Evolutionary conservation across 768 basidiomycete genomes (phyloP).

Genomic region (Mrakia hoshinonis): DNA sequence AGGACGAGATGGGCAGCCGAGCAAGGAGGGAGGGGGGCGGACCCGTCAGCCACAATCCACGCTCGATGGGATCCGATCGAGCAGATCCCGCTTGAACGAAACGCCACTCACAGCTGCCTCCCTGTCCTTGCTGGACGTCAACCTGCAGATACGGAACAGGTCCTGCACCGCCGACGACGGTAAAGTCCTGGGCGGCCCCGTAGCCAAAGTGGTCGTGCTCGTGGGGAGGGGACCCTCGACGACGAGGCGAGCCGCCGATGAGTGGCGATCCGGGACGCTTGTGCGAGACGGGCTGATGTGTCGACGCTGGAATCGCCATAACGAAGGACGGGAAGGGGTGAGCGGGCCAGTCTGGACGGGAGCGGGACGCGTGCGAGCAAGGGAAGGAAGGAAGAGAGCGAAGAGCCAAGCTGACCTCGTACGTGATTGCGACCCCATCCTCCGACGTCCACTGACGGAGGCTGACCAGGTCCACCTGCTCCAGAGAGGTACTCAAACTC

Average conservation of each 20-base stretch:
- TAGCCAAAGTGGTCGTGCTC: background rate
- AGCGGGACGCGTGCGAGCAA: too few relatives aligned
- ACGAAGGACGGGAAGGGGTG: background rate
- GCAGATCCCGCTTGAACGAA: too few relatives aligned
- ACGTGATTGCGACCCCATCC: background rate
- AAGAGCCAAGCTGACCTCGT: background rate
- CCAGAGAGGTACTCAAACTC: slow-evolving; percentile 10
- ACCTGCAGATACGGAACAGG: background rate
- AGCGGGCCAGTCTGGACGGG: background rate
- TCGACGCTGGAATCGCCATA: background rate
- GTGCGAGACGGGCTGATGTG: background rate
- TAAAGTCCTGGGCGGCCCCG: background rate
- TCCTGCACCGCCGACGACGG: background rate
- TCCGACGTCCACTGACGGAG: background rate
- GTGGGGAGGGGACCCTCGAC: background rate
- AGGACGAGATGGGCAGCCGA: background rate
- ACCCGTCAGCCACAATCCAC: background rate
- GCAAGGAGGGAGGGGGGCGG: background rate
- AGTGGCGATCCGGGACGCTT: background rate
- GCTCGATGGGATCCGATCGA: background rate
- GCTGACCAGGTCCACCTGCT: background rate
- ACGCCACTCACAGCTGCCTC: background rate
- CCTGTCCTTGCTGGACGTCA: background rate
- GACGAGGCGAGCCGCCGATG: background rate
- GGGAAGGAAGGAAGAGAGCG: background rate